Evolutionary conservation across 2,329 filamentous ascomycete species (phyloP).

Genomic region (Cordyceps pruinosa): DNA sequence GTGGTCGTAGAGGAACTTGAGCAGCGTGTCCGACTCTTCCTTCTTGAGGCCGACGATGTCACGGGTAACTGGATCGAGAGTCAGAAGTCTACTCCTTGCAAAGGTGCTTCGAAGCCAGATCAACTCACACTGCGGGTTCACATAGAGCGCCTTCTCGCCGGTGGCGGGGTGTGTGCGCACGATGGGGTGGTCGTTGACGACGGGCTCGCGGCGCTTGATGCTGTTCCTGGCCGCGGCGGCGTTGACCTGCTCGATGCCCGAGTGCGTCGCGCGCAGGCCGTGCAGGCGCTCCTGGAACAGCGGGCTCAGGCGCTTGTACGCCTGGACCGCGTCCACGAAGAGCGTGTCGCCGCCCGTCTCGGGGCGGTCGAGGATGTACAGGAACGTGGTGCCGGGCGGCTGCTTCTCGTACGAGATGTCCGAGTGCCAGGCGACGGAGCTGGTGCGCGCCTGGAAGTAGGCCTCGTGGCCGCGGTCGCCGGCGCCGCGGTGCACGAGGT

Average conservation of each 20-base stretch:
- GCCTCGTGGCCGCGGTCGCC: slow-evolving; percentile 36
- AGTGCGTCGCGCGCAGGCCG: slow-evolving; percentile 69
- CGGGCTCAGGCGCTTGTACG: slow-evolving; percentile 68
- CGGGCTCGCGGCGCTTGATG: slow-evolving; percentile 65
- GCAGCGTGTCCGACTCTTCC: slow-evolving; percentile 66
- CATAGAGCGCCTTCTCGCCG: slow-evolving; percentile 69
- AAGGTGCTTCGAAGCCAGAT: no score
- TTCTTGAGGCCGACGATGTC: slow-evolving; percentile 72
- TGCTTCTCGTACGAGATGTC: slow-evolving; percentile 78
- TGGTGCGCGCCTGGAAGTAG: slow-evolving; percentile 62
- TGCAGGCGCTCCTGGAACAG: slow-evolving; percentile 70
- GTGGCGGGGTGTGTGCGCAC: slow-evolving; percentile 70
- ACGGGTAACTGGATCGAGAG: slow-evolving; percentile 54
- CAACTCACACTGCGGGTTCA: slow-evolving; percentile 64
- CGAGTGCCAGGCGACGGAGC: slow-evolving; percentile 73
- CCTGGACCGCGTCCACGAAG: slow-evolving; percentile 66
- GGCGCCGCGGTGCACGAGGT: slow-evolving; percentile 59
- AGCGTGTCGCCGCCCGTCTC: slow-evolving; percentile 70
- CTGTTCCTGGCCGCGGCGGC: slow-evolving; percentile 54
- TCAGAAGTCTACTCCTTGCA: no score
- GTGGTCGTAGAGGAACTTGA: slow-evolving; percentile 56
- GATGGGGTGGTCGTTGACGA: slow-evolving; percentile 60
- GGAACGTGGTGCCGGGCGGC: slow-evolving; percentile 75
- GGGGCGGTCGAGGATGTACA: slow-evolving; percentile 72
- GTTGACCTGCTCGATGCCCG: slow-evolving; percentile 66